phyloP scores from a whole-genome alignment of 257 asterid species.

The Nicotiana sylvestris region DNA sequence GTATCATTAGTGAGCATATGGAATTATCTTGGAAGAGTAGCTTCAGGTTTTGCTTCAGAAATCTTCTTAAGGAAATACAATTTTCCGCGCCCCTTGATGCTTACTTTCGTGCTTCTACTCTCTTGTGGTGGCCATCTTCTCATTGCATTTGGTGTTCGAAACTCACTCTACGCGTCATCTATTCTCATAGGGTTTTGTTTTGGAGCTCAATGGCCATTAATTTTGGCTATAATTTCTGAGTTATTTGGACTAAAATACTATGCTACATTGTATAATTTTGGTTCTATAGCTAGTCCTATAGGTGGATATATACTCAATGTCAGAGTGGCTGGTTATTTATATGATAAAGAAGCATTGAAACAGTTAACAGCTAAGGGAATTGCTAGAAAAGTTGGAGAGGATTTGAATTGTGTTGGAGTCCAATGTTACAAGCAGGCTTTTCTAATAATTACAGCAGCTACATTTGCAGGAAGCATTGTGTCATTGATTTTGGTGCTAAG shows the following conservation, averaged over 20 bases:
- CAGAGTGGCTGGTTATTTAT: slow-evolving; percentile 32
- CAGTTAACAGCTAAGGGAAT: slow-evolving; percentile 31
- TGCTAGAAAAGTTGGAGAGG: slow-evolving; percentile 23
- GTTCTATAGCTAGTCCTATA: slow-evolving; percentile 35
- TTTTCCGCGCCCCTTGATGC: slow-evolving; percentile 45
- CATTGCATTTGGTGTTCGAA: slow-evolving; percentile 45
- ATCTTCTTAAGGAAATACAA: slow-evolving; percentile 36
- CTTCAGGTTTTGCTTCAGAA: slow-evolving; percentile 44
- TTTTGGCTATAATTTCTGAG: slow-evolving; percentile 47
- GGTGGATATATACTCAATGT: slow-evolving; percentile 42
- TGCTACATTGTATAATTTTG: slow-evolving; percentile 34
- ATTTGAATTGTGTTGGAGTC: slow-evolving; percentile 30
- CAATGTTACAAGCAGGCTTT: slow-evolving; percentile 33
- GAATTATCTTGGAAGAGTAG: slow-evolving; percentile 49
- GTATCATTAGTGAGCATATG: slow-evolving; percentile 62
- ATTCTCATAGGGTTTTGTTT: slow-evolving; percentile 45
- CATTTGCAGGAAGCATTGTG: slow-evolving; percentile 23
- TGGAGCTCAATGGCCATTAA: slow-evolving; percentile 57
- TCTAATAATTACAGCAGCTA: slow-evolving; percentile 23
- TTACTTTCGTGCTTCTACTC: slow-evolving; percentile 33
- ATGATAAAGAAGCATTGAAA: slow-evolving; percentile 37
- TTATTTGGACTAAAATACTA: slow-evolving; percentile 44
- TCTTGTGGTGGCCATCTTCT: slow-evolving; percentile 47
- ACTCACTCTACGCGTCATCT: slow-evolving; percentile 39
- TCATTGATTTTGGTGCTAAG: slow-evolving; percentile 34